phyloP scores from a whole-genome alignment of 1,284 basidiomycete genomes.

The Trichosporon ovoides region DNA sequence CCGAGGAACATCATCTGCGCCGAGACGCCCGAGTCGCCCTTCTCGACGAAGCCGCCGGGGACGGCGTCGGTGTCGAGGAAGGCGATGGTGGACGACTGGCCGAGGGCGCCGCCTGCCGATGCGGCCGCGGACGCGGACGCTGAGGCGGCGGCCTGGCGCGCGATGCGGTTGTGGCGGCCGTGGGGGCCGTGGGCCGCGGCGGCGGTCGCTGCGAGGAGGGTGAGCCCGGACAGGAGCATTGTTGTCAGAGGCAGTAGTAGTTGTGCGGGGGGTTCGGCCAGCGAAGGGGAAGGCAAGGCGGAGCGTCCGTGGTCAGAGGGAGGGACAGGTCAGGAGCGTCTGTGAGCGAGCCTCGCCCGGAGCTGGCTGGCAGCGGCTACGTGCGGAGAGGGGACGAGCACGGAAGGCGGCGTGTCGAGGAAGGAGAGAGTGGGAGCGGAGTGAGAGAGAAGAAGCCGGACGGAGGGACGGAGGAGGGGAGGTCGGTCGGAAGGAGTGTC shows the following conservation, averaged over 20 bases:
- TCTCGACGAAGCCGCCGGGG: constrained; percentile 36
- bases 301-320: neutral
- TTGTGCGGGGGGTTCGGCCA: neutral
- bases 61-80: constrained; percentile 17
- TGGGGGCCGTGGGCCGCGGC: neutral
- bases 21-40: constrained; percentile 50
- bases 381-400: no score
- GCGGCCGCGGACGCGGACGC: neutral
- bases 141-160: neutral
- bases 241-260: neutral
- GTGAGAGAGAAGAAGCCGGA: neutral
- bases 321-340: neutral
- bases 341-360: neutral
- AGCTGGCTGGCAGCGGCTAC: no score
- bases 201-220: neutral
- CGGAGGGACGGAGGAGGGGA: neutral
- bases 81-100: neutral
- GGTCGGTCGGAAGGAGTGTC: neutral
- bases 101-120: no score
- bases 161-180: neutral
- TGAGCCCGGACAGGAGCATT: neutral
- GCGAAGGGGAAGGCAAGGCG: neutral
- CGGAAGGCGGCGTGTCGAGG: neutral
- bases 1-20: constrained; percentile 50
- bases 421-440: neutral